A percentile compares a stretch with the other conserved stretches of the same genome.
phyloP scores from a whole-genome alignment of 495 filamentous ascomycete species.

The Aspergillus saccharolyticus region DNA sequence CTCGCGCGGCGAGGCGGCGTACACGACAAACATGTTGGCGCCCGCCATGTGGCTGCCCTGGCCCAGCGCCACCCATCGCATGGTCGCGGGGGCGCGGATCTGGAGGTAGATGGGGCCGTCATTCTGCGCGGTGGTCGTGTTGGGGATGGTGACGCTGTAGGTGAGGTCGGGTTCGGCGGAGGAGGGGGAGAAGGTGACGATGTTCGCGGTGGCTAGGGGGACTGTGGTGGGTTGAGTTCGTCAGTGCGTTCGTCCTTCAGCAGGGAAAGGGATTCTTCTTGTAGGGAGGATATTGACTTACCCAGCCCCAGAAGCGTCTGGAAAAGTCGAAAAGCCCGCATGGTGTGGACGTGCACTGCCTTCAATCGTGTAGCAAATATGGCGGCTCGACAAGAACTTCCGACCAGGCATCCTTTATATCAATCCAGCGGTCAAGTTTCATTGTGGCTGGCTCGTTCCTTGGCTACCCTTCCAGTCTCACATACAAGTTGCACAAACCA shows the following conservation, averaged over 20 bases:
- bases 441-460: neutral
- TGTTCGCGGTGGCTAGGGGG: slow-evolving; percentile 20
- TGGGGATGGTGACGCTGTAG: slow-evolving; percentile 33
- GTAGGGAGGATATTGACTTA: no score
- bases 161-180: slow-evolving; percentile 21
- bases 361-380: no score
- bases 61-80: slow-evolving; percentile 63
- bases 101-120: slow-evolving; percentile 56
- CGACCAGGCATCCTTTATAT: neutral
- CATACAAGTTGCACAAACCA: neutral
- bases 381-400: no score
- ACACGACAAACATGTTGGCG: slow-evolving; percentile 66
- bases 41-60: slow-evolving; percentile 58
- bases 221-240: neutral
- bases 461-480: neutral
- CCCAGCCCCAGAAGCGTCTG: neutral
- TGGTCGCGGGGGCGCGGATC: slow-evolving; percentile 52
- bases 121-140: slow-evolving; percentile 22
- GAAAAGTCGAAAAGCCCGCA: neutral
- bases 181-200: slow-evolving; percentile 23
- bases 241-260: no score
- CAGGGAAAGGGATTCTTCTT: no score
- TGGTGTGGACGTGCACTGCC: no score
- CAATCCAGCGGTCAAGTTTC: neutral
- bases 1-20: slow-evolving; percentile 46